A percentile compares a stretch with the other conserved stretches of the same genome.
Conservation (phyloP, 768 basidiomycete genomes). For the Pisolithus tinctorius region DNA sequence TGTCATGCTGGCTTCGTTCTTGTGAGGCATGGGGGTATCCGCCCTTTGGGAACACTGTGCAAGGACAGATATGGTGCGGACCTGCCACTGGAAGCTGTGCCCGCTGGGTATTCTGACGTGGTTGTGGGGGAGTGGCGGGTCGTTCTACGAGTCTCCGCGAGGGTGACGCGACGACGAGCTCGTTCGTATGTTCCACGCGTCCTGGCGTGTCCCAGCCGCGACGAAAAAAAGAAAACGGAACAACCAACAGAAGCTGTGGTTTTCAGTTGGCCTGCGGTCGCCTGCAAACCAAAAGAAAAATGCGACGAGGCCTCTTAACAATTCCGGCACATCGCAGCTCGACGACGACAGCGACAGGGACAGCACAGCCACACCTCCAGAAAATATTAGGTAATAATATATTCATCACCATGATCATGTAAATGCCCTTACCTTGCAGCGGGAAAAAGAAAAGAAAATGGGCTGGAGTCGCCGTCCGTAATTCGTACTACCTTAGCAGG, state of each 20-base stretch:
- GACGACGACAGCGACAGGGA: neutral
- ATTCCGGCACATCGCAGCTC: neutral
- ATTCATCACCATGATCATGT: too few species aligned
- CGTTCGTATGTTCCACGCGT: neutral
- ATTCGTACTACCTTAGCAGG: too few species aligned
- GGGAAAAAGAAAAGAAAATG: too few species aligned
- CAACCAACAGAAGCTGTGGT: too few species aligned
- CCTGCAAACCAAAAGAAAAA: slow-evolving; percentile 2
- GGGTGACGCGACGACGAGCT: neutral
- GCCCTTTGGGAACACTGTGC: neutral
- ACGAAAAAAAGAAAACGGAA: neutral
- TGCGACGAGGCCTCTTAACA: neutral
- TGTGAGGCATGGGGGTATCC: slow-evolving; percentile 11
- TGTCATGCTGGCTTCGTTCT: slow-evolving; percentile 8
- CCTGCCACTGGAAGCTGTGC: neutral
- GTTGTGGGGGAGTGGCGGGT: neutral
- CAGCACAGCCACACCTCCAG: neutral
- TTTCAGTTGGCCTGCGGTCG: slow-evolving; percentile 2
- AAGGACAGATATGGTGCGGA: neutral
- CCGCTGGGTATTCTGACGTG: neutral
- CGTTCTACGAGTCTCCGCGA: neutral
- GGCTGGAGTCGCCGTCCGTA: too few species aligned
- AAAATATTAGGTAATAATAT: too few species aligned
- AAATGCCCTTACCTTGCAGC: too few species aligned
- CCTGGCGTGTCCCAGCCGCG: slow-evolving; percentile 8